Evolutionary conservation across 345 rosid genomes (phyloP), one percentile per base, ranked within the genome.

Genomic region (Brassica rapa): DNA sequence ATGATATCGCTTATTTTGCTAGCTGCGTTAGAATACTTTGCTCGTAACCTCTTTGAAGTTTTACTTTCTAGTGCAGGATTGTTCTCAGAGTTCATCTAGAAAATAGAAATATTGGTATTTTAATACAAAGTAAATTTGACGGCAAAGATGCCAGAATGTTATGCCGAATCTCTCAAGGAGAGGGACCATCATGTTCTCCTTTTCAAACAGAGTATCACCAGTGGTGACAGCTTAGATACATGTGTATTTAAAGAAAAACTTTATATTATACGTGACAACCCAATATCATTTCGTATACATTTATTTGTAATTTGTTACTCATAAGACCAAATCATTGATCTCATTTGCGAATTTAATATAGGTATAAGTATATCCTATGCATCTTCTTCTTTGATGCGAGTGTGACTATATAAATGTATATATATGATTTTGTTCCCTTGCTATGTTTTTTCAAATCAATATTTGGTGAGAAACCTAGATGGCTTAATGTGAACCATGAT

Each of bases 151-250:
- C 77, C 68, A 66, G 55, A 78, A 78, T 78, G 62, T 65, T 69
- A 72, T 72, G 41, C 67, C 68, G 82, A 72, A 78, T 78, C 73
- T 78, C 62, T 78, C 9, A 72, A 66, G 8, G 49, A 59, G 75
- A 60, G n/a, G 75, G 75, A 71, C 66, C 67, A 53, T 53, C 59
- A 66, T 59, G 82, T 78, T 72, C 1, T 72, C 73, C 2, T 72
- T 78, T 59, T 78, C 68, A 6, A 78, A 71, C 72, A 70, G 49
- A 71, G 66, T 35, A 62, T 62, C 39, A 30, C 60, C 53, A 72
- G 72, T 66, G 67, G 61, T 78, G 82, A 78, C 82, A 78, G 82
- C 77, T 72, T 66, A 41, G 61, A 77, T 78, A 72, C 82, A 78
- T 66, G 82, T 78, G 56, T 32, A 5, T 46, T 49, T 49, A 1